A percentile compares a stretch with the other conserved stretches of the same genome.
Evolutionary conservation across 2,329 filamentous ascomycete species (phyloP).

Genomic region (Fusarium staphyleae): DNA sequence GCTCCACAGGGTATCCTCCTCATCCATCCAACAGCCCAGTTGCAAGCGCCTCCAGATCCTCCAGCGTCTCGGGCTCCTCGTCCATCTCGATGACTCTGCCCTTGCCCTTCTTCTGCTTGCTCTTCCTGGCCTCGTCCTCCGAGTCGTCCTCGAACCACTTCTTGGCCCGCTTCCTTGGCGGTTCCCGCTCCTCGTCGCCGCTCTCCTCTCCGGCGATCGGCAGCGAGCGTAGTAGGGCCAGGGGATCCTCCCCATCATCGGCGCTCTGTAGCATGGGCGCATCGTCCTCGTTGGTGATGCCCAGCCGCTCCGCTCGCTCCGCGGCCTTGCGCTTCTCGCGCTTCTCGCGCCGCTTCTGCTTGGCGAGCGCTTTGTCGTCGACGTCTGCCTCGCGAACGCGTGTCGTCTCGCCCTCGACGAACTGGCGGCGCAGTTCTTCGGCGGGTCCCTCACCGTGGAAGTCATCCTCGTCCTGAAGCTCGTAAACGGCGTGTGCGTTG

Average conservation of each 20-base stretch:
- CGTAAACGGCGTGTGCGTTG: slow-evolving; percentile 82
- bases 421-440: slow-evolving; percentile 76
- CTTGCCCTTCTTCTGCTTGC: slow-evolving; percentile 52
- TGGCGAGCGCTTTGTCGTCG: slow-evolving; percentile 81
- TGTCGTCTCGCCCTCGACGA: slow-evolving; percentile 77
- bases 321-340: slow-evolving; percentile 74
- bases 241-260: slow-evolving; percentile 44
- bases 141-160: slow-evolving; percentile 80
- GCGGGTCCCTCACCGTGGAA: slow-evolving; percentile 79
- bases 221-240: slow-evolving; percentile 65
- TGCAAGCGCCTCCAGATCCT: slow-evolving; percentile 79
- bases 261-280: slow-evolving; percentile 48
- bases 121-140: slow-evolving; percentile 56
- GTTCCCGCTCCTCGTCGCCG: slow-evolving; percentile 50
- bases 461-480: slow-evolving; percentile 83
- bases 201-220: slow-evolving; percentile 55
- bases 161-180: slow-evolving; percentile 67
- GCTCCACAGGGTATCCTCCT: slow-evolving; percentile 41
- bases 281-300: slow-evolving; percentile 39
- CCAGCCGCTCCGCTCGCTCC: slow-evolving; percentile 54
- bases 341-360: slow-evolving; percentile 80
- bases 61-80: slow-evolving; percentile 77
- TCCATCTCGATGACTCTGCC: slow-evolving; percentile 67
- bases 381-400: slow-evolving; percentile 78
- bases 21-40: slow-evolving; percentile 69